phyloP scores from a whole-genome alignment of 371 early-diverging fungal genomes.

The Actinomucor elegans region DNA sequence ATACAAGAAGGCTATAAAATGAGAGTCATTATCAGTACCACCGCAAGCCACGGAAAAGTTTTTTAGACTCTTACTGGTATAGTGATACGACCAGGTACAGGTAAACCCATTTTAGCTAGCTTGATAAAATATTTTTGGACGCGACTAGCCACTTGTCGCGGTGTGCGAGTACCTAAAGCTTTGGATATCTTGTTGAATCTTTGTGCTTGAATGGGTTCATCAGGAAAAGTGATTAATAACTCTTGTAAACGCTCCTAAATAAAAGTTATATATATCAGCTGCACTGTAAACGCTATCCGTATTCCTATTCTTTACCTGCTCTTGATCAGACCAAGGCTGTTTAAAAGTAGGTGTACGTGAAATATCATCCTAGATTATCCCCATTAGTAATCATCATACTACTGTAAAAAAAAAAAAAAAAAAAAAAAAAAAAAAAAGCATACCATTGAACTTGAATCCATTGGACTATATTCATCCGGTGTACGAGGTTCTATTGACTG shows the following conservation, averaged over 20 bases:
- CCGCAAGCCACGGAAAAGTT: no score
- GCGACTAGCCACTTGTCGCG: slow-evolving; percentile 64
- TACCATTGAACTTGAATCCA: slow-evolving; percentile 4
- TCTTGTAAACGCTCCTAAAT: slow-evolving; percentile 50
- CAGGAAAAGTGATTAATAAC: slow-evolving; percentile 56
- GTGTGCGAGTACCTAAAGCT: slow-evolving; percentile 61
- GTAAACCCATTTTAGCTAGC: slow-evolving; percentile 61
- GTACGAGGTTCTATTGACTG: slow-evolving; percentile 30
- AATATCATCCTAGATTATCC: slow-evolving; percentile 2
- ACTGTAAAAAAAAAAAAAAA: no score
- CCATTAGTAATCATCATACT: no score
- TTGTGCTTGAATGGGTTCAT: slow-evolving; percentile 65
- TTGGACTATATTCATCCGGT: slow-evolving; percentile 15
- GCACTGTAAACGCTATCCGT: not conserved
- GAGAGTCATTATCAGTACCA: no score
- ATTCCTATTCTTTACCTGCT: slow-evolving; percentile 41
- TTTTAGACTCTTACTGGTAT: slow-evolving; percentile 40
- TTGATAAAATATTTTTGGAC: slow-evolving; percentile 73
- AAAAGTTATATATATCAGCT: not conserved
- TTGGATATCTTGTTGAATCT: slow-evolving; percentile 63
- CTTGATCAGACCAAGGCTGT: slow-evolving; percentile 66
- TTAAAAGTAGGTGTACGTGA: slow-evolving; percentile 48
- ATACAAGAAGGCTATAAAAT: slow-evolving; percentile 42
- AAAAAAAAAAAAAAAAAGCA: no score
- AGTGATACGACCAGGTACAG: slow-evolving; percentile 61